Percentiles rank a stretch among this genome's conserved stretches.
Evolutionary conservation across 2,329 filamentous ascomycete genomes (phyloP).

Genomic region (Plectosphaerella sp.): DNA sequence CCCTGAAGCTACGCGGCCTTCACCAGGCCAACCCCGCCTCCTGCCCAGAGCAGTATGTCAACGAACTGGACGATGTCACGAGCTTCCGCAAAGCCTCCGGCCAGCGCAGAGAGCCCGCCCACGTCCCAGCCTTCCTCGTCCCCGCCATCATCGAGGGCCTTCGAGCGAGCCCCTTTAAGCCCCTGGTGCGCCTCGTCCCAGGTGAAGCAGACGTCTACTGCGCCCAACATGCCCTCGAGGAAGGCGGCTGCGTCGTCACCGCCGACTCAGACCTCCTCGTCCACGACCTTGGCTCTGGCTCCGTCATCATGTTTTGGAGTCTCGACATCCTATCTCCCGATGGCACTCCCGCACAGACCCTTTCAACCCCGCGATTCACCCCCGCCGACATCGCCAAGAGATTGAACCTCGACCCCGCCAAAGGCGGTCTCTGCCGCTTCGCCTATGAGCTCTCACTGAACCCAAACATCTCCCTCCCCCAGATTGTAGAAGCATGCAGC

Average conservation of each 20-base stretch:
- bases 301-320: constrained; percentile 57
- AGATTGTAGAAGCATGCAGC: constrained; percentile 10
- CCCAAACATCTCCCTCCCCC: constrained; percentile 15
- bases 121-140: constrained; percentile 66
- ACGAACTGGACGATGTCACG: constrained; percentile 3
- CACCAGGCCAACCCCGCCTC: constrained; percentile 22
- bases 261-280: constrained; percentile 85
- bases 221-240: constrained; percentile 54
- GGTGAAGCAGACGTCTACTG: constrained; percentile 86
- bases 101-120: constrained; percentile 23
- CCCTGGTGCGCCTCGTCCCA: constrained; percentile 57
- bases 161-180: constrained; percentile 34
- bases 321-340: neutral
- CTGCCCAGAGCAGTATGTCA: constrained; percentile 16
- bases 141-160: constrained; percentile 72
- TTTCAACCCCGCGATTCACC: constrained; percentile 16
- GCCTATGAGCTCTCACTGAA: constrained; percentile 29
- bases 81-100: constrained; percentile 18
- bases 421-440: constrained; percentile 22
- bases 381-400: constrained; percentile 32
- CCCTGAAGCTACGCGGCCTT: constrained; percentile 49
- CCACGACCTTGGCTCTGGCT: constrained; percentile 63
- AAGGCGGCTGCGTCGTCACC: constrained; percentile 61
- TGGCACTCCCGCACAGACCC: constrained; percentile 35
- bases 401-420: constrained; percentile 31